phyloP scores from a whole-genome alignment of 2,329 filamentous ascomycete species.

The Chaetomium strumarium region DNA sequence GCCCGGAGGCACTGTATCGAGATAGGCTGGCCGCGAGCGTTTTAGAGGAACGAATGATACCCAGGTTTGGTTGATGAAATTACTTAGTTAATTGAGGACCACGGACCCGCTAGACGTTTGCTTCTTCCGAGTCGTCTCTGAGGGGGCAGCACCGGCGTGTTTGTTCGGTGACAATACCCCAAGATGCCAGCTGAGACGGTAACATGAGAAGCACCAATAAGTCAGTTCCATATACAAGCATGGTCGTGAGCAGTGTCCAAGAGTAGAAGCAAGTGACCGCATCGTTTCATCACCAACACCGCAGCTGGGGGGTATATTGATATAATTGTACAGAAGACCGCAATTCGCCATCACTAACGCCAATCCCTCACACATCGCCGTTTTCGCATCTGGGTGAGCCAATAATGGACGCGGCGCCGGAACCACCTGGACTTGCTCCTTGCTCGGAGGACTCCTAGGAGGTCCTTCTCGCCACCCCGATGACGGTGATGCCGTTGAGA shows the following conservation, averaged over 20 bases:
- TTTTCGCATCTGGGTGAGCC: background rate
- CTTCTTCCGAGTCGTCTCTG: too few relatives aligned
- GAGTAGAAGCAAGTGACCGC: background rate
- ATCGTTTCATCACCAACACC: conserved; percentile 7
- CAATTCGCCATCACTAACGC: conserved; percentile 43
- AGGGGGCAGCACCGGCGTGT: too few relatives aligned
- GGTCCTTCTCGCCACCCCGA: too few relatives aligned
- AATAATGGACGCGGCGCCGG: background rate
- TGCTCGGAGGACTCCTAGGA: too few relatives aligned
- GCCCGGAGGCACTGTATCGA: background rate
- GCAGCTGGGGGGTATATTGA: conserved; percentile 36
- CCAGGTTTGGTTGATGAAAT: conserved; percentile 13
- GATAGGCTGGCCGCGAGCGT: conserved; percentile 1
- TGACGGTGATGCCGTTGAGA: too few relatives aligned
- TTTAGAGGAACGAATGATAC: conserved; percentile 17
- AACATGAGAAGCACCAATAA: background rate
- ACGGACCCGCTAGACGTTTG: too few relatives aligned
- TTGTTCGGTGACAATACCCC: too few relatives aligned
- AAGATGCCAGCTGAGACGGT: too few relatives aligned
- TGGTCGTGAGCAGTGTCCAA: background rate
- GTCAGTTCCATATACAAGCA: background rate
- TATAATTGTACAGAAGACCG: conserved; percentile 21
- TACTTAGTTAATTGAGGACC: background rate
- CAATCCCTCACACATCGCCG: conserved; percentile 6
- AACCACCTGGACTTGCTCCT: background rate